Percentiles rank a stretch among this genome's conserved stretches.
These are phyloP conservation scores for Pisolithus tinctorius DNA, from an alignment of 768 basidiomycete species.

Conservation along the genomic window DNA sequence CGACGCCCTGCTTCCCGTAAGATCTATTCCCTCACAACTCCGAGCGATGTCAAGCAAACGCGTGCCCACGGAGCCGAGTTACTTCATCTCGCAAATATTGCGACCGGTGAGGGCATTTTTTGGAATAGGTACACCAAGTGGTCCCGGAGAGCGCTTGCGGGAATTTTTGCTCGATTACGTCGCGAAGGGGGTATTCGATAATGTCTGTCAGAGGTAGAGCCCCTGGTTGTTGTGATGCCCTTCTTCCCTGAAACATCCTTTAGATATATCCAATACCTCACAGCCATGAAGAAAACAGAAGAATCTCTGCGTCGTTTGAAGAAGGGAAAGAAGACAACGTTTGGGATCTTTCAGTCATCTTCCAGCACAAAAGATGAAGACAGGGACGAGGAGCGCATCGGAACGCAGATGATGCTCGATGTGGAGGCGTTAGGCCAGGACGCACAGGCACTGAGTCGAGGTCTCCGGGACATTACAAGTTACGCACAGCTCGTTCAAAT, in stretches of 20 bases:
- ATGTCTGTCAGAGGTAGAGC: conserved; percentile 56
- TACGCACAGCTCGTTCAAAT: conserved; percentile 54
- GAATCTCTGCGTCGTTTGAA: conserved; percentile 82
- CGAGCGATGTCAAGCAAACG: conserved; percentile 76
- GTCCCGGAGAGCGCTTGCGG: conserved; percentile 54
- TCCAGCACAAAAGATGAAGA: conserved; percentile 49
- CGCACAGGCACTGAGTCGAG: conserved; percentile 61
- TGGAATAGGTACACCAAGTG: conserved; percentile 47
- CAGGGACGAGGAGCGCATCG: conserved; percentile 85
- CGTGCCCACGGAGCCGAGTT: conserved; percentile 71
- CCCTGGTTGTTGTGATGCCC: neutral
- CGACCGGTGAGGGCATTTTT: conserved; percentile 77
- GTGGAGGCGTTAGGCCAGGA: conserved; percentile 80
- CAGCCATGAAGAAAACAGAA: conserved; percentile 87
- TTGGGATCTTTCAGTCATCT: conserved; percentile 63
- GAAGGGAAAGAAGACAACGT: conserved; percentile 73
- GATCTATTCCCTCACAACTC: conserved; percentile 86
- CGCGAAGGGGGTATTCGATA: conserved; percentile 61
- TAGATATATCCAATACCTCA: conserved; percentile 76
- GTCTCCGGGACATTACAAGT: conserved; percentile 43
- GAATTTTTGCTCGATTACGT: conserved; percentile 44
- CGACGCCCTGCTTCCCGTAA: conserved; percentile 77
- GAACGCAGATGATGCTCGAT: conserved; percentile 75
- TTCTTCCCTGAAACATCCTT: neutral
- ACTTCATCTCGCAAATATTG: conserved; percentile 77